These are phyloP conservation scores for Rhodosporidiobolus sp. DNA, from an alignment of 768 basidiomycete species.

Conservation along the genomic window DNA sequence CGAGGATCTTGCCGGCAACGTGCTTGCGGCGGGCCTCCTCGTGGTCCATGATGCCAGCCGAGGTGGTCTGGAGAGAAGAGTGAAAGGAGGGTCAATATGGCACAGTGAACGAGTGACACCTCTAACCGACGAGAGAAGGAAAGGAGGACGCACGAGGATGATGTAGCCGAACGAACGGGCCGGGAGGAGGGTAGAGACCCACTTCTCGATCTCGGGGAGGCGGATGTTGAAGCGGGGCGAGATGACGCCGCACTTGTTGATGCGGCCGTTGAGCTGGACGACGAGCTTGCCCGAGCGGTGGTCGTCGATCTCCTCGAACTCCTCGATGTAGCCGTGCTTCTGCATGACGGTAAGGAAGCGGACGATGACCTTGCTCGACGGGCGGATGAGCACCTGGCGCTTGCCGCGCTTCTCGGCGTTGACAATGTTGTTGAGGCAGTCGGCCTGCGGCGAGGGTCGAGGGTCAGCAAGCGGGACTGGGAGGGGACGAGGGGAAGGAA, in stretches of 20 bases:
- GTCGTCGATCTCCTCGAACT: constrained; percentile 75
- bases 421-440: constrained; percentile 60
- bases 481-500: too few species aligned
- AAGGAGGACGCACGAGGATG: constrained; percentile 68
- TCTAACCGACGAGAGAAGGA: background rate
- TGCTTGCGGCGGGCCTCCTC: constrained; percentile 98
- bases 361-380: constrained; percentile 95
- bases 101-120: background rate
- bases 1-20: constrained; percentile 78
- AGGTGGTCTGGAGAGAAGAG: constrained; percentile 67
- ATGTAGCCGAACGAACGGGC: constrained; percentile 94
- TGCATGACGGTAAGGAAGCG: constrained; percentile 99
- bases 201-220: constrained; percentile 83
- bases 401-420: constrained; percentile 99
- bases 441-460: constrained; percentile 74
- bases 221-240: constrained; percentile 99
- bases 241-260: constrained; percentile 99
- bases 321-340: constrained; percentile 97
- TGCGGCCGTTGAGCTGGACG: constrained; percentile 92
- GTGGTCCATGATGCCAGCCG: constrained; percentile 96
- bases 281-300: constrained; percentile 98
- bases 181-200: constrained; percentile 95
- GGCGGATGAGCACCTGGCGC: constrained; percentile 96
- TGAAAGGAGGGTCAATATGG: background rate
- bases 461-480: background rate